phyloP scores from a whole-genome alignment of 2,329 filamentous ascomycete species.

The Proliferodiscus dingleyae region DNA sequence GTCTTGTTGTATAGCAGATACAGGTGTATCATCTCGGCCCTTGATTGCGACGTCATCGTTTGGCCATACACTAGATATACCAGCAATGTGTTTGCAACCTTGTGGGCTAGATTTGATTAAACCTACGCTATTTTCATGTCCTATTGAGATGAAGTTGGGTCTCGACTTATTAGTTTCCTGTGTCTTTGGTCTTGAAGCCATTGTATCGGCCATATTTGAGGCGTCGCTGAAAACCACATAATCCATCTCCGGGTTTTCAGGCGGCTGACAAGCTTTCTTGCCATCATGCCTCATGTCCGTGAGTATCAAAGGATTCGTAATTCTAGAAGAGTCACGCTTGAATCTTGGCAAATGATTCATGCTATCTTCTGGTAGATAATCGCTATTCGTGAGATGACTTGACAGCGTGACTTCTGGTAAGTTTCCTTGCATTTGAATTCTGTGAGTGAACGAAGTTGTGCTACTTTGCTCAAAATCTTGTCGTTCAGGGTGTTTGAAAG shows the following conservation, averaged over 20 bases:
- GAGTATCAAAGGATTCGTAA: no score
- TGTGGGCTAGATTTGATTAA: conserved; percentile 1
- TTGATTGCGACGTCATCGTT: no score
- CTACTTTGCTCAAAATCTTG: conserved; percentile 1
- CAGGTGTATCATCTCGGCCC: no score
- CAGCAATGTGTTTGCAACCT: neutral
- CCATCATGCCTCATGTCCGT: neutral
- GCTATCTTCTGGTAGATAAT: neutral
- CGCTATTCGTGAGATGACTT: neutral
- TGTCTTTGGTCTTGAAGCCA: conserved; percentile 25
- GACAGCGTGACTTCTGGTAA: no score
- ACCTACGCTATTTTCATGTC: neutral
- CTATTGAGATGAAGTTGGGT: neutral
- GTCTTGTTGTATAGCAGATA: no score
- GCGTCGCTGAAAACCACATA: conserved; percentile 23
- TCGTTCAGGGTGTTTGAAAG: neutral
- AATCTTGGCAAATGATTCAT: no score
- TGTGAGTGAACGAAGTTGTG: neutral
- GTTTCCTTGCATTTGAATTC: neutral
- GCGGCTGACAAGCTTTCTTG: conserved; percentile 12
- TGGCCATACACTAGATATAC: conserved; percentile 8
- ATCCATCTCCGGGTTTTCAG: conserved; percentile 27
- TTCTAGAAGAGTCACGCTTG: neutral
- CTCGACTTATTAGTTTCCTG: conserved; percentile 14
- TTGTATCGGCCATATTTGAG: conserved; percentile 27